Percentiles rank a stretch among this genome's conserved stretches.
These are phyloP conservation scores for Penicillium angulare DNA, from an alignment of 495 filamentous ascomycete genomes.

Conservation along the genomic window DNA sequence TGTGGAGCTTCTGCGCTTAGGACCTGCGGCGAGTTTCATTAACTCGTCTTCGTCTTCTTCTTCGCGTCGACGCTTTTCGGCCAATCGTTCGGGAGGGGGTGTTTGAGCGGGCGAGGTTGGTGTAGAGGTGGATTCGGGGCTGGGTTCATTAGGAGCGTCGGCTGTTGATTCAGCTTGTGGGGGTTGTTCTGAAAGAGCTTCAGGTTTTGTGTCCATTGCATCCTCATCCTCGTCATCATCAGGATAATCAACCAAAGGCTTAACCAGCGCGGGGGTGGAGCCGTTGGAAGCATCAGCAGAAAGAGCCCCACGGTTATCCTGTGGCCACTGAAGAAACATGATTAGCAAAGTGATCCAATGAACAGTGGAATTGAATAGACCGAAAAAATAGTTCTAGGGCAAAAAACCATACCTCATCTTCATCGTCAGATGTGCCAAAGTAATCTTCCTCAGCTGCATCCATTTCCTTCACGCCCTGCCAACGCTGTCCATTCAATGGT, in stretches of 20 bases:
- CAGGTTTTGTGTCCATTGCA: slow-evolving; percentile 49
- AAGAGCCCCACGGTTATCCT: slow-evolving; percentile 27
- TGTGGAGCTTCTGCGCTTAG: slow-evolving; percentile 62
- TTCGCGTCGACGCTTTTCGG: slow-evolving; percentile 87
- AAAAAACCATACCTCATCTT: slow-evolving; percentile 62
- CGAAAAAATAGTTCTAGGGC: background rate
- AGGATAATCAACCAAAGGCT: slow-evolving; percentile 85
- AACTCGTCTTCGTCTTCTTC: slow-evolving; percentile 85
- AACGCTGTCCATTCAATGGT: slow-evolving; percentile 64
- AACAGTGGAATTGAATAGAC: background rate
- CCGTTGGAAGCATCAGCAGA: slow-evolving; percentile 31
- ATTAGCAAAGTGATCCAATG: background rate
- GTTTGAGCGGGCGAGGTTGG: slow-evolving; percentile 34
- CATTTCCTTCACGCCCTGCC: slow-evolving; percentile 77
- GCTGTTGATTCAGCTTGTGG: slow-evolving; percentile 16
- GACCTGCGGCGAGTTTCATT: slow-evolving; percentile 62
- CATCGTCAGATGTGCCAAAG: slow-evolving; percentile 87
- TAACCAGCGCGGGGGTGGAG: slow-evolving; percentile 55
- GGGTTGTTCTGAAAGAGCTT: slow-evolving; percentile 16
- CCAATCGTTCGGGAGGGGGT: slow-evolving; percentile 66
- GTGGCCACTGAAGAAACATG: slow-evolving; percentile 29
- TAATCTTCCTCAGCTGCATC: slow-evolving; percentile 91
- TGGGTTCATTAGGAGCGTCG: slow-evolving; percentile 16
- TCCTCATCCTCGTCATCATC: slow-evolving; percentile 75
- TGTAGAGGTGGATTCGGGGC: slow-evolving; percentile 27